A percentile compares a stretch with the other conserved stretches of the same genome.
Evolutionary conservation across 192 early-diverging fungal genomes (phyloP).

Genomic region (Podila horticola): DNA sequence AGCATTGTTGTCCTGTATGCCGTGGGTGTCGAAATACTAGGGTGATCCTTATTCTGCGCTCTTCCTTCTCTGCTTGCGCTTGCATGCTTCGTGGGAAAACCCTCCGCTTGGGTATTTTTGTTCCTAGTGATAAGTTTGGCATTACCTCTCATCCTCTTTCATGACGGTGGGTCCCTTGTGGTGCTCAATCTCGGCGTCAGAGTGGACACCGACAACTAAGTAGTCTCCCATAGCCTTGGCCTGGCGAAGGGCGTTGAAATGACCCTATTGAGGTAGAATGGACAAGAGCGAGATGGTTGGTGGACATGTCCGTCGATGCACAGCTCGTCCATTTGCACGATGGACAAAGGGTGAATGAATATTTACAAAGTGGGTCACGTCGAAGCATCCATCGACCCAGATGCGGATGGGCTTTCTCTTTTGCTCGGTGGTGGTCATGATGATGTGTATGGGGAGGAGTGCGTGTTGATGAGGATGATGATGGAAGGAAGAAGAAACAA

Average conservation of each 20-base stretch:
- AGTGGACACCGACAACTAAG: constrained; percentile 96
- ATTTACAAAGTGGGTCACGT: constrained; percentile 93
- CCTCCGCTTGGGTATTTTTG: no score
- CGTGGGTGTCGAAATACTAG: no score
- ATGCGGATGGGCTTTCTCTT: constrained; percentile 59
- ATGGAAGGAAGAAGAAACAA: constrained; percentile 1
- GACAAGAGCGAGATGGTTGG: background rate
- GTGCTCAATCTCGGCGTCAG: constrained; percentile 89
- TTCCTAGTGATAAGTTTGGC: background rate
- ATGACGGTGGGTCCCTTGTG: constrained; percentile 98
- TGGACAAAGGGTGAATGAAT: background rate
- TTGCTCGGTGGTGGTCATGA: constrained; percentile 30
- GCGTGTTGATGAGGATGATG: background rate
- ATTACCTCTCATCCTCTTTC: constrained; percentile 92
- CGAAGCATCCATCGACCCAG: constrained; percentile 97
- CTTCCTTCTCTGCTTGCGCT: no score
- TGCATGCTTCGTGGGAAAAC: no score
- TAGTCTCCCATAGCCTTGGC: constrained; percentile 96
- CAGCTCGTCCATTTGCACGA: background rate
- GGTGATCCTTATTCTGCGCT: no score
- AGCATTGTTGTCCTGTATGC: no score
- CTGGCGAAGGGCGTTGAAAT: constrained; percentile 97
- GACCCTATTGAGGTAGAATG: constrained; percentile 38
- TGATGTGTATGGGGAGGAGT: constrained; percentile 2
- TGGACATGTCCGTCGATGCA: background rate